Evolutionary conservation across 106 monocot genomes (phyloP).

Genomic region (Apostasia ramifera): DNA sequence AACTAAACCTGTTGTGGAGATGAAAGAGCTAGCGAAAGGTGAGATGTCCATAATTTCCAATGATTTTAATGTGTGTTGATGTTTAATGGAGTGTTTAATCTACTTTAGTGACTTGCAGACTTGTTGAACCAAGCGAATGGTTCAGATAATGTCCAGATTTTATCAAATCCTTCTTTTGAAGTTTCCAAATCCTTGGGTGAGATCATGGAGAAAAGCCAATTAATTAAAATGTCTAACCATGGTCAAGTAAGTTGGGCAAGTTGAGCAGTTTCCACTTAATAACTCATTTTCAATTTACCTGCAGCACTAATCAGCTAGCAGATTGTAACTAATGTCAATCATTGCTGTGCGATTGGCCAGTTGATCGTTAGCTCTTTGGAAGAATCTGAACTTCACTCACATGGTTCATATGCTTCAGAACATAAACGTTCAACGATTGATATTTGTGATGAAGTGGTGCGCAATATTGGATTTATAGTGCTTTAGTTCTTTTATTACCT

Average conservation of each 20-base stretch:
- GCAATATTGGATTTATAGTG: background rate
- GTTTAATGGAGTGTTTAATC: conserved; percentile 17
- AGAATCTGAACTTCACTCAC: conserved; percentile 8
- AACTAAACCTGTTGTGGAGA: conserved; percentile 13
- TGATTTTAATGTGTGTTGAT: background rate
- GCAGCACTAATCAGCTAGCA: conserved; percentile 10
- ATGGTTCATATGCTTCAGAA: conserved; percentile 7
- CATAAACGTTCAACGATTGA: conserved; percentile 15
- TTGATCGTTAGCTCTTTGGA: conserved; percentile 8
- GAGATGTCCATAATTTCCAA: conserved; percentile 30
- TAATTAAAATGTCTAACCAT: conserved; percentile 8
- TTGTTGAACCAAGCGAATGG: conserved; percentile 46
- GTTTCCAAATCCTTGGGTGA: conserved; percentile 1
- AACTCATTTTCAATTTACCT: background rate
- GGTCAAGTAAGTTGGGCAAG: conserved; percentile 22
- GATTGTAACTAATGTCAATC: conserved; percentile 35
- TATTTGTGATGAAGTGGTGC: conserved; percentile 52
- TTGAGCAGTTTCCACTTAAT: background rate
- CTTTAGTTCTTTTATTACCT: background rate
- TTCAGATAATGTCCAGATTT: conserved; percentile 15
- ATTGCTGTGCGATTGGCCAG: conserved; percentile 6
- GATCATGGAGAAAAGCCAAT: conserved; percentile 7
- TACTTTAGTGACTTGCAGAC: conserved; percentile 35
- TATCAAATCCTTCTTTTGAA: conserved; percentile 8
- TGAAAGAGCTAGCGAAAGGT: conserved; percentile 49